phyloP scores from a whole-genome alignment of 768 basidiomycete genomes.

The Lepiota venenata region DNA sequence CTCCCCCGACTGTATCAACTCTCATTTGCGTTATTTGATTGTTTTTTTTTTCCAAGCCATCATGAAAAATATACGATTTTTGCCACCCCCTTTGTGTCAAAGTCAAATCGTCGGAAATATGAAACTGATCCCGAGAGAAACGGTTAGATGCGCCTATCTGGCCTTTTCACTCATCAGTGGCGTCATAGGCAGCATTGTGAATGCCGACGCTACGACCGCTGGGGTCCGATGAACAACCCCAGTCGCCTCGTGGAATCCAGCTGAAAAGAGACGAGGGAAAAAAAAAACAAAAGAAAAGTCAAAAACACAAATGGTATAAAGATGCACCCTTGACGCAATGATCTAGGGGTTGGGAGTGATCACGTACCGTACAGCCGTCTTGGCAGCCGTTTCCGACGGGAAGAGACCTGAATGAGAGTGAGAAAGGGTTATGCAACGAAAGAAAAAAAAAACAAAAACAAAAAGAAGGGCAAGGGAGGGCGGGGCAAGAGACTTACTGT shows the following conservation, averaged over 20 bases:
- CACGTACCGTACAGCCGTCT: constrained; percentile 84
- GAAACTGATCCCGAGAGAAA: too few species aligned
- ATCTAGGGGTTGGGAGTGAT: not conserved
- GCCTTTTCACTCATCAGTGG: constrained; percentile 23
- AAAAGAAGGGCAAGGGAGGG: not conserved
- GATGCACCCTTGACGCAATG: too few species aligned
- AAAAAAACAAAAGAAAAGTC: constrained; percentile 1
- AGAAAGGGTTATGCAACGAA: too few species aligned
- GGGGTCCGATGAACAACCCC: constrained; percentile 94
- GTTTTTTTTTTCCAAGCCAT: not conserved
- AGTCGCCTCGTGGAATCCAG: constrained; percentile 94
- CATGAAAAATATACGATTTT: too few species aligned
- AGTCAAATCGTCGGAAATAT: too few species aligned
- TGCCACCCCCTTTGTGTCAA: too few species aligned
- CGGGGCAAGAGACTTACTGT: constrained; percentile 42
- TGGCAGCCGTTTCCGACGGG: constrained; percentile 81
- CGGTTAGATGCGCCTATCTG: too few species aligned
- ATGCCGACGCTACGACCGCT: constrained; percentile 95
- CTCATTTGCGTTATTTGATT: constrained; percentile 11
- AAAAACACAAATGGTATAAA: not conserved
- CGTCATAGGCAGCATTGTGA: constrained; percentile 86
- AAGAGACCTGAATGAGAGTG: constrained; percentile 55
- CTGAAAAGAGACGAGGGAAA: constrained; percentile 35
- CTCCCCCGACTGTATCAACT: constrained; percentile 9
- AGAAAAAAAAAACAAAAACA: constrained; percentile 11